Evolutionary conservation across 2,329 filamentous ascomycete species (phyloP).

Genomic region (Penicillium occitanis): DNA sequence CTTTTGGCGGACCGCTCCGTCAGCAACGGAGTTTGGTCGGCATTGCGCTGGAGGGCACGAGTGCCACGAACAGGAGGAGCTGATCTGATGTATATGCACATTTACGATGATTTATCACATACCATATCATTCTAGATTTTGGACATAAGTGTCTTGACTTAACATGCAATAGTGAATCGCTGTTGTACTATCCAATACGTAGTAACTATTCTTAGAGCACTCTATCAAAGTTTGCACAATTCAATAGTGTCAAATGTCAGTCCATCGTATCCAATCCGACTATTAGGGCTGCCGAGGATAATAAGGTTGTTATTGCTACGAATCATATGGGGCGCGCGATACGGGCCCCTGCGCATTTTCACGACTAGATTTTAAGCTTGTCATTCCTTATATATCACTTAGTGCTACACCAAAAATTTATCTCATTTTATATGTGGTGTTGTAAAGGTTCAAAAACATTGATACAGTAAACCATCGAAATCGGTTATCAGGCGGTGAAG

Average conservation of each 20-base stretch:
- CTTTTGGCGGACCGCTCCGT: constrained; percentile 27
- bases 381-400: too few relatives aligned
- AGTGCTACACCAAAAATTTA: too few relatives aligned
- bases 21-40: constrained; percentile 39
- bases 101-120: not conserved
- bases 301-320: too few relatives aligned
- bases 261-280: not conserved
- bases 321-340: too few relatives aligned
- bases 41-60: constrained; percentile 34
- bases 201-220: not conserved
- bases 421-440: too few relatives aligned
- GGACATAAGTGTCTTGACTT: not conserved
- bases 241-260: not conserved
- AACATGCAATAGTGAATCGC: not conserved
- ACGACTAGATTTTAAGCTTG: too few relatives aligned
- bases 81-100: not conserved
- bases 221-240: not conserved
- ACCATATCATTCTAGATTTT: not conserved
- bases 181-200: not conserved
- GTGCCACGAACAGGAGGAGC: constrained; percentile 15
- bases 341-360: too few relatives aligned
- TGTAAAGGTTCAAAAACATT: too few relatives aligned
- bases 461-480: too few relatives aligned
- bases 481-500: too few relatives aligned
- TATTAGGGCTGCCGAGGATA: not conserved